These are phyloP conservation scores for Rhizophagus clarus DNA, from an alignment of 192 early-diverging fungal genomes.

Conservation along the genomic window DNA sequence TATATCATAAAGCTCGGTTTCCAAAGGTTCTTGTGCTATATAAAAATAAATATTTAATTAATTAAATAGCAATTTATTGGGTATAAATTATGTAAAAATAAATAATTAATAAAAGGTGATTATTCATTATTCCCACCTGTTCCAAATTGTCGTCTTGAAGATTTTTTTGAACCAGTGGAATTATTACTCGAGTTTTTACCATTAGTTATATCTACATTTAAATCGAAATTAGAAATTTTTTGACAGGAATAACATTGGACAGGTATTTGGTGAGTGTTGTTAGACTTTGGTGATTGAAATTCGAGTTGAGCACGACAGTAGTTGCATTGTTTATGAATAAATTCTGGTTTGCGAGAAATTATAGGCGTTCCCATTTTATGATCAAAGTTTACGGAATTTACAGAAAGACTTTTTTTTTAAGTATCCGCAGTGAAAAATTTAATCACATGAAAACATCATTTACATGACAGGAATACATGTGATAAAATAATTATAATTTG, in stretches of 20 bases:
- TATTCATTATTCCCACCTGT: conserved; percentile 16
- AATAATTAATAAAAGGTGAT: neutral
- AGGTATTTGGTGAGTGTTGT: conserved; percentile 36
- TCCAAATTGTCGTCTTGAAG: conserved; percentile 5
- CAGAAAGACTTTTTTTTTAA: too few species aligned
- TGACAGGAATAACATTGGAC: conserved; percentile 62
- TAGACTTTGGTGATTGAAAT: conserved; percentile 45
- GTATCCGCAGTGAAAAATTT: too few species aligned
- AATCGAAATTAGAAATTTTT: conserved; percentile 45
- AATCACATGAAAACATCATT: too few species aligned
- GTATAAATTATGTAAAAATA: neutral
- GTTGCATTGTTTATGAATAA: conserved; percentile 52
- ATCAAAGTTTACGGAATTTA: too few species aligned
- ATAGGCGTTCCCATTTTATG: conserved; percentile 42
- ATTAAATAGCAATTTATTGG: neutral
- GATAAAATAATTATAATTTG: too few species aligned
- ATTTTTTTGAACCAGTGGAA: conserved; percentile 31
- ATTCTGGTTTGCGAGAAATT: conserved; percentile 59
- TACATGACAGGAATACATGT: too few species aligned
- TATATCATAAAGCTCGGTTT: conserved; percentile 90
- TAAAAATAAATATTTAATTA: neutral
- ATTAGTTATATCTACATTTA: conserved; percentile 39
- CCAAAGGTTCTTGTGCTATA: conserved; percentile 72
- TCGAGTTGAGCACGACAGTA: conserved; percentile 54
- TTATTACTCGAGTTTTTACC: conserved; percentile 36